These are phyloP conservation scores for Pseudopithomyces maydicus DNA, from an alignment of 2,329 filamentous ascomycete genomes.

Conservation along the genomic window DNA sequence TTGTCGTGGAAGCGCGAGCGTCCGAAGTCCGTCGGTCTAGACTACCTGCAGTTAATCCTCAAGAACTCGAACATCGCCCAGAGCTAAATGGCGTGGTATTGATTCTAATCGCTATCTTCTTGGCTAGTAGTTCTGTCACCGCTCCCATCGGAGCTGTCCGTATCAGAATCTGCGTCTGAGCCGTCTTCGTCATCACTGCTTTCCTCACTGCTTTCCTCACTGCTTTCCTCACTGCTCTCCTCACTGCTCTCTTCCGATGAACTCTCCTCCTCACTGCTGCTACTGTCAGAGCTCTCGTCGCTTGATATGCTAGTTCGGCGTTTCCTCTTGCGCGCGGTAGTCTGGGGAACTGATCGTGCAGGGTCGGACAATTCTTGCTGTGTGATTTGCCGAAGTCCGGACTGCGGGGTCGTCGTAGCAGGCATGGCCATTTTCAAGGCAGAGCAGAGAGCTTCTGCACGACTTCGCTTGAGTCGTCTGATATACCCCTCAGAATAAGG, in stretches of 20 bases:
- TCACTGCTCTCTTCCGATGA: slow-evolving; percentile 23
- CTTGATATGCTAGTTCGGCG: slow-evolving; percentile 33
- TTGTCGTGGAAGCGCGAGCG: not conserved
- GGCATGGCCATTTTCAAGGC: slow-evolving; percentile 35
- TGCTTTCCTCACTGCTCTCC: slow-evolving; percentile 11
- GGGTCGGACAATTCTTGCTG: slow-evolving; percentile 19
- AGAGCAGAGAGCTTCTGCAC: slow-evolving; percentile 37
- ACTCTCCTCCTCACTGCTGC: slow-evolving; percentile 32
- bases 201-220: not conserved
- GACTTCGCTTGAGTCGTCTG: slow-evolving; percentile 38
- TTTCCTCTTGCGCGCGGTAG: slow-evolving; percentile 32
- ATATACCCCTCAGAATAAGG: slow-evolving; percentile 36
- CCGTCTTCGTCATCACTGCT: slow-evolving; percentile 10
- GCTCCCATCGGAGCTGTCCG: slow-evolving; percentile 5
- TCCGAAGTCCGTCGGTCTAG: slow-evolving; percentile 3
- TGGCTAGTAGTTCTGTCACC: slow-evolving; percentile 4
- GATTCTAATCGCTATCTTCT: slow-evolving; percentile 4
- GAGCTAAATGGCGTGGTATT: not conserved
- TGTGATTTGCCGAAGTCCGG: not conserved
- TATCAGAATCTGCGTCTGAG: slow-evolving; percentile 2
- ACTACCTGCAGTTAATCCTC: not conserved
- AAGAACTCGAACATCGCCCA: not conserved
- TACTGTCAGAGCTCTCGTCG: slow-evolving; percentile 41
- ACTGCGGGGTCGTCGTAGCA: slow-evolving; percentile 10
- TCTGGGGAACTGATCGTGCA: slow-evolving; percentile 18